Percentiles rank a stretch among this genome's conserved stretches.
Conservation (phyloP, 257 asterid genomes). For the Ligustrum vulgare region DNA sequence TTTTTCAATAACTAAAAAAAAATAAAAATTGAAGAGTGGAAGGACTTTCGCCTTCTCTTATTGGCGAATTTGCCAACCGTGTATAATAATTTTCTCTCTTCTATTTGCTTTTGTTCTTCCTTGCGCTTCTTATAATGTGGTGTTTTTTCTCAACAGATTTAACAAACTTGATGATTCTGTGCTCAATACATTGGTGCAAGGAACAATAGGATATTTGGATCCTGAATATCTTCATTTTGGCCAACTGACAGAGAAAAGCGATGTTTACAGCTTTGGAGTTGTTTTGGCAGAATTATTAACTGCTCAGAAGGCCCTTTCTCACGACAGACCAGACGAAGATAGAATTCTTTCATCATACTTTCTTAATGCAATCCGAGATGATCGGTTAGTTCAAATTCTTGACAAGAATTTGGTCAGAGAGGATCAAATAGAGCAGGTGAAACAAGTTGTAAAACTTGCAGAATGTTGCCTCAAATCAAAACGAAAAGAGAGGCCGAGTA, state of each 20-base stretch:
- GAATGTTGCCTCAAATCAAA: constrained; percentile 26
- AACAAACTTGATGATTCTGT: background rate
- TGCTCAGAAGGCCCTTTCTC: background rate
- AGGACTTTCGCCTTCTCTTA: too few relatives aligned
- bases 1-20: too few relatives aligned
- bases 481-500: constrained; percentile 36
- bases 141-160: too few relatives aligned
- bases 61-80: too few relatives aligned
- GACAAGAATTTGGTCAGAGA: constrained; percentile 34
- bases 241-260: constrained; percentile 40
- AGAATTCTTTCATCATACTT: constrained; percentile 29
- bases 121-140: background rate
- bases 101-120: too few relatives aligned
- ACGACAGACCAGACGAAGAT: constrained; percentile 21
- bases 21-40: too few relatives aligned
- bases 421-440: constrained; percentile 34
- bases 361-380: constrained; percentile 12
- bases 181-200: constrained; percentile 14
- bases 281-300: constrained; percentile 45
- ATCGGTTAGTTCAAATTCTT: constrained; percentile 32
- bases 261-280: constrained; percentile 51
- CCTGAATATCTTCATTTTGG: constrained; percentile 41
- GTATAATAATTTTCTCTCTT: too few relatives aligned
- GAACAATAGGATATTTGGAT: constrained; percentile 42
- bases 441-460: constrained; percentile 28